Percentiles rank a stretch among this genome's conserved stretches.
Evolutionary conservation across 2,329 filamentous ascomycete genomes (phyloP).

Genomic region (Aureobasidium sp.): DNA sequence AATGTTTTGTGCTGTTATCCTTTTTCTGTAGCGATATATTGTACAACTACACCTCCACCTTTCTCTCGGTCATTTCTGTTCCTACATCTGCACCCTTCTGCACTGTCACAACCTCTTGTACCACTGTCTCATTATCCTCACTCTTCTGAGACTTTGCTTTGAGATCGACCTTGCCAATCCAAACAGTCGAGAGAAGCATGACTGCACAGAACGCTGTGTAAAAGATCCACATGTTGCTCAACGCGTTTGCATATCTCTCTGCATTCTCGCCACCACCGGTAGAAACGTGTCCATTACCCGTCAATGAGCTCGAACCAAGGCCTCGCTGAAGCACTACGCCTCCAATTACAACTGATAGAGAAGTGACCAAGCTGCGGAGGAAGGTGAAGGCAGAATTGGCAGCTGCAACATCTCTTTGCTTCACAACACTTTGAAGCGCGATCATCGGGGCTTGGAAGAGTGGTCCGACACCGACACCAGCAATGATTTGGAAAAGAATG

Average conservation of each 20-base stretch:
- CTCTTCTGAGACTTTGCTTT: neutral
- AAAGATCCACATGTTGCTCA: slow-evolving; percentile 45
- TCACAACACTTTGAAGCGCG: slow-evolving; percentile 48
- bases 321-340: slow-evolving; percentile 47
- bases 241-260: slow-evolving; percentile 34
- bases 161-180: slow-evolving; percentile 7
- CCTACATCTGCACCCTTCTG: neutral
- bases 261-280: neutral
- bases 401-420: slow-evolving; percentile 42
- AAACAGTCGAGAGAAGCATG: neutral
- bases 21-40: neutral
- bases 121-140: neutral
- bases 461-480: slow-evolving; percentile 45
- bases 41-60: neutral
- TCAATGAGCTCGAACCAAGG: slow-evolving; percentile 16
- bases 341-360: slow-evolving; percentile 44
- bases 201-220: slow-evolving; percentile 35
- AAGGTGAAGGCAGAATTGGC: slow-evolving; percentile 49
- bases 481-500: slow-evolving; percentile 44
- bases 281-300: slow-evolving; percentile 24
- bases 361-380: slow-evolving; percentile 37
- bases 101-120: neutral
- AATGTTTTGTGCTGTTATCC: neutral
- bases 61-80: neutral
- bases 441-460: slow-evolving; percentile 51